Percentiles rank a stretch among this genome's conserved stretches.
phyloP scores from a whole-genome alignment of 352 stramenopile species.

The Pythium myriotylum region DNA sequence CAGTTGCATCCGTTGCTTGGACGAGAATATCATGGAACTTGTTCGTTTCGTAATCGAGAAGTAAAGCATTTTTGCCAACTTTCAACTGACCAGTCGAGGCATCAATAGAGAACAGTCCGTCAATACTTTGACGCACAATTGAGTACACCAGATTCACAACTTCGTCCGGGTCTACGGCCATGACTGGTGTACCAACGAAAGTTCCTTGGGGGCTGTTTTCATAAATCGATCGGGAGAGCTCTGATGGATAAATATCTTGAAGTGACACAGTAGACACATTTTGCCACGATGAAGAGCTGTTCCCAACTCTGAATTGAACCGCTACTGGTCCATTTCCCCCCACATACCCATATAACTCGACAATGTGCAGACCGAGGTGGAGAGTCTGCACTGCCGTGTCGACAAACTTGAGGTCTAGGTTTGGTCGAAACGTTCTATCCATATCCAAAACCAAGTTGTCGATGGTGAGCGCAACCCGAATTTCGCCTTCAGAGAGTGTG shows the following conservation, averaged over 20 bases:
- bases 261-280: slow-evolving; percentile 5
- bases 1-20: slow-evolving; percentile 12
- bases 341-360: slow-evolving; percentile 21
- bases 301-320: slow-evolving; percentile 12
- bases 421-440: slow-evolving; percentile 13
- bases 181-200: slow-evolving; percentile 9
- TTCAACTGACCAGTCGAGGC: slow-evolving; percentile 19
- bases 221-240: slow-evolving; percentile 9
- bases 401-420: slow-evolving; percentile 14
- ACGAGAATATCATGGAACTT: slow-evolving; percentile 20
- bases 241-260: neutral
- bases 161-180: slow-evolving; percentile 19
- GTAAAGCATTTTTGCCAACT: slow-evolving; percentile 5
- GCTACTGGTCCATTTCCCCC: neutral
- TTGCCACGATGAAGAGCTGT: slow-evolving; percentile 14
- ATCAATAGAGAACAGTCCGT: slow-evolving; percentile 28
- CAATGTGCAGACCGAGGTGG: slow-evolving; percentile 14
- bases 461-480: slow-evolving; percentile 23
- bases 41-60: slow-evolving; percentile 30
- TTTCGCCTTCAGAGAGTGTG: slow-evolving; percentile 18
- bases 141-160: slow-evolving; percentile 5
- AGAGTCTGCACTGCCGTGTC: slow-evolving; percentile 7
- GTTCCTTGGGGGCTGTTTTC: slow-evolving; percentile 20
- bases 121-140: slow-evolving; percentile 17
- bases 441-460: slow-evolving; percentile 12